phyloP scores from a whole-genome alignment of 176 grass and related monocot species.

The Rhynchospora breviuscula region DNA sequence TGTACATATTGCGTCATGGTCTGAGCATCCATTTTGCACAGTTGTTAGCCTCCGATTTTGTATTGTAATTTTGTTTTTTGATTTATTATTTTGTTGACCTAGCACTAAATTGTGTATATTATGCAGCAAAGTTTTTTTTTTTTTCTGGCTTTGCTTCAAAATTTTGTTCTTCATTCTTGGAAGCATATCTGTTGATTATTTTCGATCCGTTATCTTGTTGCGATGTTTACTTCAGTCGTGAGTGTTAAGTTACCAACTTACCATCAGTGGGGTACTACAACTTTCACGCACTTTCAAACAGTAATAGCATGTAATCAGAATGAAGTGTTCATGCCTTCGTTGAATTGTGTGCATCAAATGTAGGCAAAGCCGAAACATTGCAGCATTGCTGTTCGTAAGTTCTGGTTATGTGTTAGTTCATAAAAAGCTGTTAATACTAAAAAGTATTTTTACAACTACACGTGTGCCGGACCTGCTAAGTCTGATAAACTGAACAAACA shows the following conservation, averaged over 20 bases:
- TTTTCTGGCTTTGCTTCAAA: slow-evolving; percentile 14
- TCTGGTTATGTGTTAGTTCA: neutral
- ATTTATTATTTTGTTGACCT: neutral
- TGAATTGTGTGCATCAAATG: neutral
- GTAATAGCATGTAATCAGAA: neutral
- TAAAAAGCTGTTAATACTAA: neutral
- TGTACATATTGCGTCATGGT: slow-evolving; percentile 18
- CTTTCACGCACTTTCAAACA: neutral
- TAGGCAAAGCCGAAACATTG: neutral
- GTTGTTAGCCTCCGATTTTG: neutral
- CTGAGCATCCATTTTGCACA: neutral
- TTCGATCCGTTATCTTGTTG: too few species aligned
- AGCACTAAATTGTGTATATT: slow-evolving; percentile 15
- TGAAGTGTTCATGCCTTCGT: neutral
- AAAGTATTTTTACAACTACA: neutral
- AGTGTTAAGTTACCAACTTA: too few species aligned
- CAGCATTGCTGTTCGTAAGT: neutral
- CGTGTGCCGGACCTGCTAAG: neutral
- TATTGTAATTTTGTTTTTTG: slow-evolving; percentile 20
- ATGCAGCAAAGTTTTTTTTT: slow-evolving; percentile 10
- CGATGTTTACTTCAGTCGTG: too few species aligned
- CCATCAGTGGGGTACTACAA: too few species aligned
- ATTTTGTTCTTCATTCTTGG: slow-evolving; percentile 4
- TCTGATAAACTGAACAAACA: neutral
- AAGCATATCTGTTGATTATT: neutral